Evolutionary conservation across 495 filamentous ascomycete species (phyloP), one percentile per base, ranked within the genome.

Genomic region (Penicillium tannophilum): DNA sequence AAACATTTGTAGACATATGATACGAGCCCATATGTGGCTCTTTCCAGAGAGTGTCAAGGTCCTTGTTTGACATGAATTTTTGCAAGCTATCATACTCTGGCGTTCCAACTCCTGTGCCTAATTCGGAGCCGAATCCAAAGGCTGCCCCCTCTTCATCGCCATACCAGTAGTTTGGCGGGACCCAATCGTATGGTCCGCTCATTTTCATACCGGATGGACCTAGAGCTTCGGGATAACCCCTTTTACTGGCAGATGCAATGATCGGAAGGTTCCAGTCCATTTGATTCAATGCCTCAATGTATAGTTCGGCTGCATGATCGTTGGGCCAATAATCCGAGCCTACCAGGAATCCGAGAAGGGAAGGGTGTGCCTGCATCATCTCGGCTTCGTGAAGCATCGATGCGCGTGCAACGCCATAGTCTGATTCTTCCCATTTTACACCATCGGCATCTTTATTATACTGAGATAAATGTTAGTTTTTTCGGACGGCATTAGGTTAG

Each of bases 121-220:
- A 75, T 61, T 88, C 86, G 8, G 83, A 83, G 0, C 84, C 84
- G 36, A 89, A 88, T 0, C 85, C 86, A 57, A 84, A 86, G 0
- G 84, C 86, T 0, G 82, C 83, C 0, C 86, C 86, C 0, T 77
- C 63, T 28, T 73, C 59, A 20, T 73, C 71, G 16, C 77, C 75
- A 51, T 80, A 85, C 84, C 84, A 88, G 66, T 89, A 88, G 41
- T 80, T 83, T 0, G 86, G 86, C 5, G 86, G 82, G 0, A 86
- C 82, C 82, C 84, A 88, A 69, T 88, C 86, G 61, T 89, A 89
- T 0, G 86, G 86, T 0, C 86, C 86, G 1, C 82, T 80, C 86
- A 88, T 88, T 60, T 86, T 87, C 77, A 89, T 78, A 1, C 86
- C 85, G 0, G 81, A 81, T 0, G 82, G 79, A 0, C 80, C 82